Evolutionary conservation across 2,329 filamentous ascomycete genomes (phyloP), one percentile per base, ranked within the genome.

Genomic region (Cladosporium austrohemisphaericum): DNA sequence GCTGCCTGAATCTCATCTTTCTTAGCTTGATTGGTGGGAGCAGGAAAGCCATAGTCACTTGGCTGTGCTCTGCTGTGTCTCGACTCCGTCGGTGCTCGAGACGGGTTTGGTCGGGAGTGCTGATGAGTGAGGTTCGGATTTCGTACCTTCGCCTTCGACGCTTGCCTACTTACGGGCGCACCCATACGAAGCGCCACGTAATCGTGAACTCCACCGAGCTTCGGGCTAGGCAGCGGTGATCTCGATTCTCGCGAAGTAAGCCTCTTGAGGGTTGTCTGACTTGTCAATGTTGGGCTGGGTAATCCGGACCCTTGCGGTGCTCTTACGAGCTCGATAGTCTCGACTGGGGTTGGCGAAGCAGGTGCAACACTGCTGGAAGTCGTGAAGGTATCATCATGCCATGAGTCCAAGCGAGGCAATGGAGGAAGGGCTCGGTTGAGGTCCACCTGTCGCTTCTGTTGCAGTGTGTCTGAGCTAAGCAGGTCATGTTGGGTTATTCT

Each of bases 381-480:
- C 57, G 7, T 28, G 37, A 40, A 40, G 10, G 37, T 16, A 10
- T 60, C 55, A 8, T 49, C 52, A 32, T 65, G 63, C 64, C 65
- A 69, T 26, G 61, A 66, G 49, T 75, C 71, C 5, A 76, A 60
- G 40, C 71, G 68, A 5, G 73, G 73, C 9, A 76, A 54, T 3
- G 73, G 73, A 26, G 73, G 73, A 19, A 76, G 58, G 51, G 75
- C 71, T 49, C 72, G 61, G 56, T 76, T 76, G 25, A 76, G 61
- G 46, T 76, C 69, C 50, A 74, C 50, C 22, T 56, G 32, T 6
- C 52, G 55, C 29, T 53, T 56, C 9, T 40, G n/a, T n/a, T 35
- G 33, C 20, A 33, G 45, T 22, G 45, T 13, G 19, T 49, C 41
- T 10, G 31, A 35, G 18, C 40, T 28, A 14, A 41, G 40, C 22